Conservation (phyloP, 2,329 filamentous ascomycete species). For the Hymenoscyphus repandus region DNA sequence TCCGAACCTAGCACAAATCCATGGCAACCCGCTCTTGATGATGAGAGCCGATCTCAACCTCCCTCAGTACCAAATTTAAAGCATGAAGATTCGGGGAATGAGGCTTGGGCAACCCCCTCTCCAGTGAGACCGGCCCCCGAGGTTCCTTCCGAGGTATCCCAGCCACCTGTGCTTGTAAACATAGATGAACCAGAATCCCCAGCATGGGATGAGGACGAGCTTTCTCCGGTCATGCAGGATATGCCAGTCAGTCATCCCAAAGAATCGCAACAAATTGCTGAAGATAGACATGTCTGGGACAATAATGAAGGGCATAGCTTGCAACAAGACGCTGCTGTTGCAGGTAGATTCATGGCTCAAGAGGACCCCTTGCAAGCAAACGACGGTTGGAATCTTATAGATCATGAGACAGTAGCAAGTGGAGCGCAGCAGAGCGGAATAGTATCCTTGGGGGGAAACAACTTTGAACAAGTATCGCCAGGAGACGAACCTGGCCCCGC, state of each 20-base stretch:
- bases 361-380: slow-evolving; percentile 16
- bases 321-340: neutral
- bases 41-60: slow-evolving; percentile 13
- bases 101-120: slow-evolving; percentile 23
- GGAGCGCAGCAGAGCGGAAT: slow-evolving; percentile 23
- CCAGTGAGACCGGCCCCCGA: slow-evolving; percentile 12
- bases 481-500: slow-evolving; percentile 20
- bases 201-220: slow-evolving; percentile 31
- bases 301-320: slow-evolving; percentile 15
- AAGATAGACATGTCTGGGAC: slow-evolving; percentile 29
- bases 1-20: slow-evolving; percentile 27
- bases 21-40: slow-evolving; percentile 26
- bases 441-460: slow-evolving; percentile 11
- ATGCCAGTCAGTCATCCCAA: slow-evolving; percentile 16
- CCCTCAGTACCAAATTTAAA: slow-evolving; percentile 16
- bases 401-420: slow-evolving; percentile 18
- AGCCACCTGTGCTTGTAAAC: slow-evolving; percentile 24
- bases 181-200: slow-evolving; percentile 28
- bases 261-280: slow-evolving; percentile 19
- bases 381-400: slow-evolving; percentile 28
- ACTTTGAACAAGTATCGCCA: neutral
- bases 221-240: slow-evolving; percentile 15
- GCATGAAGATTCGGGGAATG: slow-evolving; percentile 25
- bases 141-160: slow-evolving; percentile 12
- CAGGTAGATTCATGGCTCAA: slow-evolving; percentile 3